Conservation (phyloP, 805 yeast genomes). For the Yarrowia osloensis region DNA sequence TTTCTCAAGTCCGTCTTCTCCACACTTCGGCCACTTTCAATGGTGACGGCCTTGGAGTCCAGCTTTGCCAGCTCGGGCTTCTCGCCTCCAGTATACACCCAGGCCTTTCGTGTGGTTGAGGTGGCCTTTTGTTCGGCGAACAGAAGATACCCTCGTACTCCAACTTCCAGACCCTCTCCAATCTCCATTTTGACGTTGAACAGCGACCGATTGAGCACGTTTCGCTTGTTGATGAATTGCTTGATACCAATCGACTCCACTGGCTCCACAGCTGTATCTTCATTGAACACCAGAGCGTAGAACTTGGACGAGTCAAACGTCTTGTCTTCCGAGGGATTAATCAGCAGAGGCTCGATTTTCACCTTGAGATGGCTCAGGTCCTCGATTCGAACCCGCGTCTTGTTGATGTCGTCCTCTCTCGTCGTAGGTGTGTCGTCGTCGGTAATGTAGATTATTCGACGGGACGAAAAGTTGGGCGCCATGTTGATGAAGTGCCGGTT, state of each 20-base stretch:
- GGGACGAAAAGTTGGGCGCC: constrained; percentile 51
- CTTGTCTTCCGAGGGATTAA: constrained; percentile 43
- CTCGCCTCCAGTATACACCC: constrained; percentile 58
- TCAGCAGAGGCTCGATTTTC: constrained; percentile 63
- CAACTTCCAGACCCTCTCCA: constrained; percentile 57
- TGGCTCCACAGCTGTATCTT: constrained; percentile 48
- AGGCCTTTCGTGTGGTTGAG: constrained; percentile 48
- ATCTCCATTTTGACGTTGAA: constrained; percentile 64
- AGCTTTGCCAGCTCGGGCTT: constrained; percentile 55
- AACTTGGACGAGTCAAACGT: constrained; percentile 50
- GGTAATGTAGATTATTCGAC: constrained; percentile 70
- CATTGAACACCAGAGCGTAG: constrained; percentile 53
- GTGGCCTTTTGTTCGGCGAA: constrained; percentile 52
- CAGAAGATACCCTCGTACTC: constrained; percentile 72
- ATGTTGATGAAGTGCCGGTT: constrained; percentile 56
- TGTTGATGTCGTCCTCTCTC: constrained; percentile 47
- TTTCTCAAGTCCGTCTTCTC: constrained; percentile 42
- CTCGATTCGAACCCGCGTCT: constrained; percentile 52
- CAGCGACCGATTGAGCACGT: constrained; percentile 62
- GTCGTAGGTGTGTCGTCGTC: constrained; percentile 70
- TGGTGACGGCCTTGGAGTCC: constrained; percentile 46
- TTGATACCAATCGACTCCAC: constrained; percentile 48
- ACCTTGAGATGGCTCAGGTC: constrained; percentile 61
- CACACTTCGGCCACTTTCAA: constrained; percentile 50
- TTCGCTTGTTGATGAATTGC: constrained; percentile 51